phyloP scores from a whole-genome alignment of 805 yeast species.

The Candida ulmi region DNA sequence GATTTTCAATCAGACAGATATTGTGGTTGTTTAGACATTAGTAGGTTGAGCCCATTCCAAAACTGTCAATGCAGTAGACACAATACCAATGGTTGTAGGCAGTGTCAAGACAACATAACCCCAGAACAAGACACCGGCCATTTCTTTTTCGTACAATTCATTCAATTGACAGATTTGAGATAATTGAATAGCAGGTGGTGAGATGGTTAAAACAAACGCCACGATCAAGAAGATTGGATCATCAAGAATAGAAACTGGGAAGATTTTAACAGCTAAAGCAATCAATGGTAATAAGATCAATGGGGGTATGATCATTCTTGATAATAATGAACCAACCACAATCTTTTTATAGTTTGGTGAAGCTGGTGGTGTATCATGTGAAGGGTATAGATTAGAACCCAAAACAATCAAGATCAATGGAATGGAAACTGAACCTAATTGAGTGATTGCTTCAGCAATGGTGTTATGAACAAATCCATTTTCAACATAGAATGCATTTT shows the following conservation, averaged over 20 bases:
- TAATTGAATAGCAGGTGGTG: slow-evolving; percentile 82
- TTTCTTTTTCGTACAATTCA: slow-evolving; percentile 70
- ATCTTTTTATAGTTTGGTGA: slow-evolving; percentile 57
- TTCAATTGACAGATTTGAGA: slow-evolving; percentile 78
- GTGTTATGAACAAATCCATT: slow-evolving; percentile 64
- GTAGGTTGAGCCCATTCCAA: slow-evolving; percentile 31
- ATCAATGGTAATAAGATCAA: slow-evolving; percentile 61
- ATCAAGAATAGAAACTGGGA: slow-evolving; percentile 63
- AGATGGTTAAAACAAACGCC: slow-evolving; percentile 65
- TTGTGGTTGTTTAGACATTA: background rate
- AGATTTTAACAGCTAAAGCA: slow-evolving; percentile 55
- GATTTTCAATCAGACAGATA: no score
- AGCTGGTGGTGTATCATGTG: slow-evolving; percentile 60
- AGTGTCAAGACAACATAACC: slow-evolving; percentile 72
- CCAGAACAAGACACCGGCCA: slow-evolving; percentile 80
- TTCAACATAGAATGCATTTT: slow-evolving; percentile 49
- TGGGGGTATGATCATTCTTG: slow-evolving; percentile 77
- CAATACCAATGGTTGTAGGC: slow-evolving; percentile 71
- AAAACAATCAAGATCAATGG: slow-evolving; percentile 71
- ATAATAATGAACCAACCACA: slow-evolving; percentile 61
- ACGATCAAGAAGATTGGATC: slow-evolving; percentile 80
- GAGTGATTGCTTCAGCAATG: slow-evolving; percentile 53
- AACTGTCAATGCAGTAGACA: slow-evolving; percentile 54
- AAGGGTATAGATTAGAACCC: slow-evolving; percentile 74
- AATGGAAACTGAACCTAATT: slow-evolving; percentile 69